phyloP scores from a whole-genome alignment of 148 eudicot species.

The Limonium bicolor region DNA sequence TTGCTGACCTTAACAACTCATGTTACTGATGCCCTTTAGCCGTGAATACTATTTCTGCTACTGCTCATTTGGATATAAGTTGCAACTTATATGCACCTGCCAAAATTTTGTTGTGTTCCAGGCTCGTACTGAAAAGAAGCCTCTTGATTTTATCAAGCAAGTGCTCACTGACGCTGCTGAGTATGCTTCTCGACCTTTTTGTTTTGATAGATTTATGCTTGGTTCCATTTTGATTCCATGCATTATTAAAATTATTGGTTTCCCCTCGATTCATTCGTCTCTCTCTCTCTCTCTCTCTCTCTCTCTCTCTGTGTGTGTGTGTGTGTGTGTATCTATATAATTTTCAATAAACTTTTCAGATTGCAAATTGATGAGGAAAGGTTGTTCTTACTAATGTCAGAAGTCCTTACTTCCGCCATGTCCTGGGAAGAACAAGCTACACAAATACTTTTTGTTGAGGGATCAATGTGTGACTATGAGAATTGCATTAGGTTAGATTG shows the following conservation, averaged over 20 bases:
- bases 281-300: too few relatives aligned
- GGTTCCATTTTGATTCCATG: neutral
- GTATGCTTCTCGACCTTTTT: slow-evolving; percentile 30
- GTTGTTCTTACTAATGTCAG: slow-evolving; percentile 37
- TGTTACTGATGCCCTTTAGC: too few relatives aligned
- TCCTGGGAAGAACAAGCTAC: slow-evolving; percentile 69
- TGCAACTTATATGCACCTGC: neutral
- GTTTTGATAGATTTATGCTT: neutral
- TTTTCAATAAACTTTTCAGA: too few relatives aligned
- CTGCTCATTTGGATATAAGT: neutral
- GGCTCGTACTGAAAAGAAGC: slow-evolving; percentile 34
- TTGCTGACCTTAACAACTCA: too few relatives aligned
- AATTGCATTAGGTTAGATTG: slow-evolving; percentile 48
- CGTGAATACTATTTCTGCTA: too few relatives aligned
- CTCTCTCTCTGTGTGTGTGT: too few relatives aligned
- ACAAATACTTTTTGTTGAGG: slow-evolving; percentile 33
- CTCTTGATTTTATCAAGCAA: slow-evolving; percentile 40
- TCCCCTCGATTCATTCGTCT: too few relatives aligned
- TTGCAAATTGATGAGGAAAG: slow-evolving; percentile 66
- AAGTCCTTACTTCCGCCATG: slow-evolving; percentile 30
- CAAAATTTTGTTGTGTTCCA: slow-evolving; percentile 11
- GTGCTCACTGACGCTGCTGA: slow-evolving; percentile 46
- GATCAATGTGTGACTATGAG: slow-evolving; percentile 45
- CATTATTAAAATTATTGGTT: too few relatives aligned
- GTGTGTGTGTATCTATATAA: too few relatives aligned